Conservation (phyloP, 805 yeast species). For the Kuraishia capsulata region DNA sequence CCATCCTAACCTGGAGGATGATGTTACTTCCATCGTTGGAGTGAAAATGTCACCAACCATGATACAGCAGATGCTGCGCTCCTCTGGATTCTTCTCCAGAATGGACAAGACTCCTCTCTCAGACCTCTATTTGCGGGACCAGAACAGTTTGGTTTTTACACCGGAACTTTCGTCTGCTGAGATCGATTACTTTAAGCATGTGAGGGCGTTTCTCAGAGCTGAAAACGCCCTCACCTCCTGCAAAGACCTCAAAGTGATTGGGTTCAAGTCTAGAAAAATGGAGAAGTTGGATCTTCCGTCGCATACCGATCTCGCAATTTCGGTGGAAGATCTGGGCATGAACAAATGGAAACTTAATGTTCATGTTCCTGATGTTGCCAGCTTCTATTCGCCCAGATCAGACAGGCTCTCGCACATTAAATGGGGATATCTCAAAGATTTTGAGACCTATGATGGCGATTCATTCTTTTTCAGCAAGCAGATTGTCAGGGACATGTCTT, state of each 20-base stretch:
- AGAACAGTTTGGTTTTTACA: not conserved
- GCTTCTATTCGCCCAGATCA: conserved; percentile 1
- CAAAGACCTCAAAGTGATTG: not conserved
- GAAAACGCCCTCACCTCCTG: not conserved
- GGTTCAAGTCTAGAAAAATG: not conserved
- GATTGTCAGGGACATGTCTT: conserved; percentile 6
- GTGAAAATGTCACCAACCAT: not conserved
- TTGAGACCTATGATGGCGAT: conserved; percentile 7
- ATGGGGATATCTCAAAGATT: conserved; percentile 3
- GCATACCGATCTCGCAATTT: conserved; percentile 1
- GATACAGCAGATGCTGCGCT: not conserved
- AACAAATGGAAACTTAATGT: conserved; percentile 1
- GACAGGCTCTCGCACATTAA: not conserved
- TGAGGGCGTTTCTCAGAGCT: not conserved
- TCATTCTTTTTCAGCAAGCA: conserved; percentile 11
- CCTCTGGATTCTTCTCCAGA: not conserved
- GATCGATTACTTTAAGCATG: not conserved
- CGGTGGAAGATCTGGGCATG: conserved; percentile 1
- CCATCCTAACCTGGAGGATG: not conserved
- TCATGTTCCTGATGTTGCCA: conserved; percentile 4
- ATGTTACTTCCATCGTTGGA: not conserved
- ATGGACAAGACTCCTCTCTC: not conserved
- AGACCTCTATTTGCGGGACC: not conserved
- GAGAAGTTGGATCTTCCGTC: not conserved
- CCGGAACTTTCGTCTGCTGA: not conserved